Base-by-base conservation (phyloP, 345 rosid species). In the Corchorus olitorius region DNA sequence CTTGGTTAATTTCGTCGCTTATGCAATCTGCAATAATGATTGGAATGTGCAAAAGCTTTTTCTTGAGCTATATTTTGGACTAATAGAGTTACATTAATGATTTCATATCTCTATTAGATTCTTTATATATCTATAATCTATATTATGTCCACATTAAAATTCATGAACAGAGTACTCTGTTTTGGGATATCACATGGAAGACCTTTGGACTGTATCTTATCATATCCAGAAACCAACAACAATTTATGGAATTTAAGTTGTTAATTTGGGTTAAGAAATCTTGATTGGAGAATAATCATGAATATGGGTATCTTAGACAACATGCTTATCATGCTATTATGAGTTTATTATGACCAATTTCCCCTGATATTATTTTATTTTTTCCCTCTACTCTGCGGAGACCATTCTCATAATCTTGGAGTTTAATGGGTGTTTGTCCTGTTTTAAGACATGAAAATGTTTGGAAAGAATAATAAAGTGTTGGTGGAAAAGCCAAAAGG, bases 321-420 rank as follows among this genome's bases (percentile, higher is more conserved):
- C 65, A 60, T 60, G 65, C 65, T 60, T 60, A 27, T 22, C 65
- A 60, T 60, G 39, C 39, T 4, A 60, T 60, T 60, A 60, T 8
- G 15, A 5, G n/a, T n/a, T n/a, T n/a, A n/a, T n/a, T n/a, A n/a
- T n/a, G n/a, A n/a, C n/a, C 62, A 27, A 27, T 27, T 27, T 27
- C 14, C 10, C 10, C 5, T 12, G 11, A 19, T 22, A 8, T 22
- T 8, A 8, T 22, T 11, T 56, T 4, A 3, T 8, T 9, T 15
- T 15, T 11, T 4, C 0, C 27, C 14, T 3, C 6, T 16, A 6
- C 6, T 8, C 8, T 54, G 4, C 5, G 20, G 8, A 54, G 9
- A 54, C 22, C 58, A 16, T 54, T 16, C 8, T 54, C 20, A 54
- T 52, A 27, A 27, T 41, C 45, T 41, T 41, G 45, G 45, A 41